Conservation (phyloP, 805 yeast species). For the Lipomyces oligophaga region DNA sequence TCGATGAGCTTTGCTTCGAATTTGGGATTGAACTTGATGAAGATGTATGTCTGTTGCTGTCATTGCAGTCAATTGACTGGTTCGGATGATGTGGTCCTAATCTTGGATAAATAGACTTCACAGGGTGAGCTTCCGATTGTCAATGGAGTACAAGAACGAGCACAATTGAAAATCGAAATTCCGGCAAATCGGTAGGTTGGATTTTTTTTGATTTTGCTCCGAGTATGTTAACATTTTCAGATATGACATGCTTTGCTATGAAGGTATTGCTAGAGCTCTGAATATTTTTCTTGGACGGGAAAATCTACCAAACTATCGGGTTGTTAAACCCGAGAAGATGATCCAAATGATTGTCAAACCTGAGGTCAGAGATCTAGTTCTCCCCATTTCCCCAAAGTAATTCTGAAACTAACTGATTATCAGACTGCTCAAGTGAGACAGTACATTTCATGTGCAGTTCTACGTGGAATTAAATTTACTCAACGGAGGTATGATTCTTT, state of each 20-base stretch:
- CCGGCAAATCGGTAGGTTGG: slow-evolving; percentile 86
- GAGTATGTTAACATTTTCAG: slow-evolving; percentile 4
- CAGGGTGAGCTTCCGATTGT: slow-evolving; percentile 41
- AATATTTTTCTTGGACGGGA: slow-evolving; percentile 78
- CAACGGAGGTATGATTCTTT: slow-evolving; percentile 88
- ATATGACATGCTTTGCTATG: slow-evolving; percentile 95
- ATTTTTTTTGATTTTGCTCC: too few relatives aligned
- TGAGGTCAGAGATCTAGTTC: slow-evolving; percentile 38
- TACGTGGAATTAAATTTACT: slow-evolving; percentile 77
- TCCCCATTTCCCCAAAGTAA: background rate
- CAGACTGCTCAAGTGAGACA: slow-evolving; percentile 71
- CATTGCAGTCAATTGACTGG: too few relatives aligned
- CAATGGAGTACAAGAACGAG: slow-evolving; percentile 56
- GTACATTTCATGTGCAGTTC: slow-evolving; percentile 90
- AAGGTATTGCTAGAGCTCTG: slow-evolving; percentile 93
- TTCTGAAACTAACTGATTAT: background rate
- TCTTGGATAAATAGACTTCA: slow-evolving; percentile 23
- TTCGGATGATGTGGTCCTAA: too few relatives aligned
- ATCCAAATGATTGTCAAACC: slow-evolving; percentile 66
- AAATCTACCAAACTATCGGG: slow-evolving; percentile 61
- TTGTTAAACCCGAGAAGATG: slow-evolving; percentile 59
- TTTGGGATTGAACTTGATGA: slow-evolving; percentile 98
- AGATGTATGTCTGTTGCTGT: slow-evolving; percentile 45
- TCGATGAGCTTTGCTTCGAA: slow-evolving; percentile 95
- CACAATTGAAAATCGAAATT: slow-evolving; percentile 94